Conservation (phyloP, 1,284 basidiomycete species). For the Apiotrichum sp. region DNA sequence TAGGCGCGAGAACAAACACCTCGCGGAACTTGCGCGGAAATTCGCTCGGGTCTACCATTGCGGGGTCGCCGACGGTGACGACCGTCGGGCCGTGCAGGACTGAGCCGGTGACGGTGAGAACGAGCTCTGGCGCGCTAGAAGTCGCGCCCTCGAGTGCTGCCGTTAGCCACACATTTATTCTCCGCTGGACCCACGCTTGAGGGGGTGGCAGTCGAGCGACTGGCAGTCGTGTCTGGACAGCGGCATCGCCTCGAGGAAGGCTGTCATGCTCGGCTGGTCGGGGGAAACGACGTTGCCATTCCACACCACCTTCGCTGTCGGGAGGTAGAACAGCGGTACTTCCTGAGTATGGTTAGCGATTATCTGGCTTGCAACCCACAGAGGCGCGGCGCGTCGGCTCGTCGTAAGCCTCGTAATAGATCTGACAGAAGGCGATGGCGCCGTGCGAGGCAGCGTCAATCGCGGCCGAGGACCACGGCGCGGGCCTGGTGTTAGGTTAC, state of each 20-base stretch:
- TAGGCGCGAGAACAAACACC: slow-evolving; percentile 37
- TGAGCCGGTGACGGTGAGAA: slow-evolving; percentile 39
- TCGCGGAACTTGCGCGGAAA: slow-evolving; percentile 42
- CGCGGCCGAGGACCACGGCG: slow-evolving; percentile 33
- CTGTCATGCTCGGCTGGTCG: slow-evolving; percentile 20
- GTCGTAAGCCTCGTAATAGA: slow-evolving; percentile 44
- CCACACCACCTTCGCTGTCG: slow-evolving; percentile 39
- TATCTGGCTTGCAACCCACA: slow-evolving; percentile 17
- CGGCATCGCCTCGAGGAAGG: slow-evolving; percentile 35
- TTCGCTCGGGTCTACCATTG: slow-evolving; percentile 21
- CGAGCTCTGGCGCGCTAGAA: slow-evolving; percentile 30
- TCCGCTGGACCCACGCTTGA: slow-evolving; percentile 5
- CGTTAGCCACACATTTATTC: not conserved
- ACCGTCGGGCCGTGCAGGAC: slow-evolving; percentile 39
- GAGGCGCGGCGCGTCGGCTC: slow-evolving; percentile 33
- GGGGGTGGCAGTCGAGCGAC: slow-evolving; percentile 41
- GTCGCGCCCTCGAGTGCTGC: slow-evolving; percentile 16
- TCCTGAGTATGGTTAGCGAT: slow-evolving; percentile 21
- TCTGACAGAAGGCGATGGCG: slow-evolving; percentile 41
- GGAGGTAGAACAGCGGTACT: slow-evolving; percentile 35
- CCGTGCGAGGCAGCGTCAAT: slow-evolving; percentile 43
- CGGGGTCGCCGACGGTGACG: slow-evolving; percentile 19
- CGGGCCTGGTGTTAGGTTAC: not conserved
- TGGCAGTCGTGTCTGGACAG: slow-evolving; percentile 40
- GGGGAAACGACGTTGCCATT: slow-evolving; percentile 36